These are phyloP conservation scores for Acanthamoeba lenticulata DNA, from an alignment of 208 protist species.

Conservation along the genomic window DNA sequence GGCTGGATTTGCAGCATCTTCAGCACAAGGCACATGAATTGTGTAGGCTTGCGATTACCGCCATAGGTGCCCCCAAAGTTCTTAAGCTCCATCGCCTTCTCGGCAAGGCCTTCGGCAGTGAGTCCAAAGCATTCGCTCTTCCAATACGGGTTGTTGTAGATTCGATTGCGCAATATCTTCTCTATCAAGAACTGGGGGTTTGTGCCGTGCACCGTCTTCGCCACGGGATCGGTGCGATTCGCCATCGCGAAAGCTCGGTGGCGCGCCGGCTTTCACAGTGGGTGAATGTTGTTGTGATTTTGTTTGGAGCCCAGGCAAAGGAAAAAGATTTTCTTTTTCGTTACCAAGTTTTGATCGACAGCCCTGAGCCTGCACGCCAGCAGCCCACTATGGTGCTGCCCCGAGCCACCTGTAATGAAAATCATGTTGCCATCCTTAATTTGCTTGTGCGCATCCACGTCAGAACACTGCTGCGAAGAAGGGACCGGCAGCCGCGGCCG, in stretches of 20 bases:
- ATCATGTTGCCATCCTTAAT: no score
- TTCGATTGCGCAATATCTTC: slow-evolving; percentile 90
- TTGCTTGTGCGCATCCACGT: no score
- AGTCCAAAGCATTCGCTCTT: slow-evolving; percentile 94
- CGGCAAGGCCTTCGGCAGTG: slow-evolving; percentile 88
- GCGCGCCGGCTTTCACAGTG: no score
- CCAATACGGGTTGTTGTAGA: slow-evolving; percentile 89
- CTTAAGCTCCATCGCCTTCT: slow-evolving; percentile 89
- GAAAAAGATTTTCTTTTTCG: no score
- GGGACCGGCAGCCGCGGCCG: neutral
- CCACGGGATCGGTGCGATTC: slow-evolving; percentile 84
- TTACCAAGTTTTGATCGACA: no score
- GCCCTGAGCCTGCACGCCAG: no score
- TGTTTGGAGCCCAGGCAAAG: no score
- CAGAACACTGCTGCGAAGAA: neutral
- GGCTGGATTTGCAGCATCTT: slow-evolving; percentile 92
- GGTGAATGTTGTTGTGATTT: no score
- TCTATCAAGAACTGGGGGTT: slow-evolving; percentile 90
- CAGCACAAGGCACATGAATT: slow-evolving; percentile 91
- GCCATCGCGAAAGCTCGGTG: no score
- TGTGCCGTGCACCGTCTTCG: slow-evolving; percentile 84
- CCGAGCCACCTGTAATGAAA: no score
- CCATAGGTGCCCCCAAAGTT: slow-evolving; percentile 89
- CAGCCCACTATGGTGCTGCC: no score
- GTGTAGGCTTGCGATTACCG: slow-evolving; percentile 88